These are phyloP conservation scores for Lenzites betulinus DNA, from an alignment of 768 basidiomycete species.

Conservation along the genomic window DNA sequence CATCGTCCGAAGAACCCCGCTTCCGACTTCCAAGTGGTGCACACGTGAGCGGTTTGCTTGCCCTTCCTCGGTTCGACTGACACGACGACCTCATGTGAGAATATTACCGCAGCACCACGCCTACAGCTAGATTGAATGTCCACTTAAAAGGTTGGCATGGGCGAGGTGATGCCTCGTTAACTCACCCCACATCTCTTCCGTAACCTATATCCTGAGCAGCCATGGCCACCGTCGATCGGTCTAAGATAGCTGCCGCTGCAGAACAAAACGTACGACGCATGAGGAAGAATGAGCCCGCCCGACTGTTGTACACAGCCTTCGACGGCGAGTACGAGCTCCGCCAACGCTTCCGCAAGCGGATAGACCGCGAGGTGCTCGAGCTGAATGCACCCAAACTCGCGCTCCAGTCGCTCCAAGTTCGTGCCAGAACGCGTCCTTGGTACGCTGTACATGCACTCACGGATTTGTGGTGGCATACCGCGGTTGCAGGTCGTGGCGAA, in stretches of 20 bases:
- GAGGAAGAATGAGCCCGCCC: neutral
- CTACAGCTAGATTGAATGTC: too few relatives aligned
- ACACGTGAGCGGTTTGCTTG: too few relatives aligned
- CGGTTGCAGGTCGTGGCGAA: constrained; percentile 54
- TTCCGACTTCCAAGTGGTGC: too few relatives aligned
- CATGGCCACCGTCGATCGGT: constrained; percentile 1
- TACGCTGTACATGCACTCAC: too few relatives aligned
- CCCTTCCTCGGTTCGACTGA: too few relatives aligned
- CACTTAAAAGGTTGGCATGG: too few relatives aligned
- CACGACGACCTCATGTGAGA: too few relatives aligned
- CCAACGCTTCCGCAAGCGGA: constrained; percentile 7
- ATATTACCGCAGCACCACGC: too few relatives aligned
- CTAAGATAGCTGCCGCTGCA: neutral
- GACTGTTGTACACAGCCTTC: constrained; percentile 3
- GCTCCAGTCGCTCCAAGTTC: constrained; percentile 7
- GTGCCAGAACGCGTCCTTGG: neutral
- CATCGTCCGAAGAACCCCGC: too few relatives aligned
- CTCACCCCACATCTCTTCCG: too few relatives aligned
- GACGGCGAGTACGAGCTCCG: constrained; percentile 10
- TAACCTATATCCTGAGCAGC: too few relatives aligned
- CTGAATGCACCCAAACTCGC: neutral
- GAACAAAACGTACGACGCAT: neutral
- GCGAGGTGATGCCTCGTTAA: too few relatives aligned
- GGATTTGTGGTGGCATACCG: neutral
- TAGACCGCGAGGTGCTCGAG: constrained; percentile 3